Base-by-base conservation (phyloP, 2,329 filamentous ascomycete species). In the Parastagonospora nodorum region DNA sequence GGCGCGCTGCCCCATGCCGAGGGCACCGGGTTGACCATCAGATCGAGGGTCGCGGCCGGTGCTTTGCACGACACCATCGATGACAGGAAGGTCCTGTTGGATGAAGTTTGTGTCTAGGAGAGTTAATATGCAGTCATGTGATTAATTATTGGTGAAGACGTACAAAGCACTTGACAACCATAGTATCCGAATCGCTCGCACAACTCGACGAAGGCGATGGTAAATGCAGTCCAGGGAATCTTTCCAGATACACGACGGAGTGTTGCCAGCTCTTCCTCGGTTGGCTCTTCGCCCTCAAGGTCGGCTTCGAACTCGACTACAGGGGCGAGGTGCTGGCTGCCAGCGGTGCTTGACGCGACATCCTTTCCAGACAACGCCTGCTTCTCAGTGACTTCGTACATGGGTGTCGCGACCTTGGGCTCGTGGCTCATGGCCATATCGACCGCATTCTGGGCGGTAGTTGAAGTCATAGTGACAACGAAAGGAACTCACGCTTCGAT, bases 151-250 rank as follows among this genome's bases (percentile, higher is more conserved):
- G 19, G 19, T 24, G 19, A 24, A 24, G 5, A 67, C 78, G 58
- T 78, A 82, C 87, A 89, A 28, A 89, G 78, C 29, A 86, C 80
- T 37, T 84, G 82, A 4, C 85, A 86, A 47, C 88, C 88, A 66
- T 91, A 90, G 82, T 90, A 92, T 11, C 85, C 88, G 75, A 89
- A 90, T 42, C 88, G 85, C 75, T 92, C 88, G 75, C 86, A 89
- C 49, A 90, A 76, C 74, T 92, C 88, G 51, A 88, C 84, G 55
- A 90, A 85, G 41, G 86, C 87, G 51, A 92, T 83, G 24, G 84
- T 86, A 74, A 85, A 91, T 50, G 87, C 82, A 47, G 80, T 76
- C 80, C 82, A 85, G 42, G 85, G 84, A 53, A 91, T 83, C 65
- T 79, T 80, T 58, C 84, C 86, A 10, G 85, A 83, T 16, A 88